Evolutionary conservation across 257 asterid genomes (phyloP).

Genomic region (Ligustrum vulgare): DNA sequence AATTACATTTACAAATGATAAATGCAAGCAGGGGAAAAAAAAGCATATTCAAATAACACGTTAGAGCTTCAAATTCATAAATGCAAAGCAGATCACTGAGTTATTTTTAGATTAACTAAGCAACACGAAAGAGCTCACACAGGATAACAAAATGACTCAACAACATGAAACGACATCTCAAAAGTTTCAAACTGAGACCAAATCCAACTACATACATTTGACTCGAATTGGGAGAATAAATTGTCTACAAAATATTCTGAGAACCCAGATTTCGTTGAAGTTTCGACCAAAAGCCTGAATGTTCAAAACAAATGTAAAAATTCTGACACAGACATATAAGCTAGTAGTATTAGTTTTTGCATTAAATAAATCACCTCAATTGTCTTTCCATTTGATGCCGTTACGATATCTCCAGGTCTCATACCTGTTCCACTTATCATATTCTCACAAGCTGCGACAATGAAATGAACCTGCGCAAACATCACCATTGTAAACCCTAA

Average conservation of each 20-base stretch:
- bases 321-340: conserved; percentile 9
- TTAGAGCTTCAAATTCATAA: not conserved
- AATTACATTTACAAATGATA: not conserved
- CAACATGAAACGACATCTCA: not conserved
- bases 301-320: not conserved
- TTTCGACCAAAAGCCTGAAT: not conserved
- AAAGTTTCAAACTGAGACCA: conserved; percentile 6
- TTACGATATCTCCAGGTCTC: conserved; percentile 90
- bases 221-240: not conserved
- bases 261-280: not conserved
- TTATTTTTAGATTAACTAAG: not conserved
- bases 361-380: conserved; percentile 59
- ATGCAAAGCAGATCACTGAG: not conserved
- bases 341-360: not conserved
- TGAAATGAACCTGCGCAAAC: conserved; percentile 76
- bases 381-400: conserved; percentile 96
- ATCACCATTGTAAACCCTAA: conserved; percentile 3
- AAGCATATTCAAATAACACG: not conserved
- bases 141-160: not conserved
- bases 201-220: not conserved
- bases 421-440: conserved; percentile 97
- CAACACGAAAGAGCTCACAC: not conserved
- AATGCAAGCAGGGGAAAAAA: not conserved
- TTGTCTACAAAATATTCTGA: not conserved
- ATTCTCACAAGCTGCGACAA: conserved; percentile 95